These are phyloP conservation scores for Trypanosoma rangeli DNA, from an alignment of 208 protist species.

Conservation along the genomic window DNA sequence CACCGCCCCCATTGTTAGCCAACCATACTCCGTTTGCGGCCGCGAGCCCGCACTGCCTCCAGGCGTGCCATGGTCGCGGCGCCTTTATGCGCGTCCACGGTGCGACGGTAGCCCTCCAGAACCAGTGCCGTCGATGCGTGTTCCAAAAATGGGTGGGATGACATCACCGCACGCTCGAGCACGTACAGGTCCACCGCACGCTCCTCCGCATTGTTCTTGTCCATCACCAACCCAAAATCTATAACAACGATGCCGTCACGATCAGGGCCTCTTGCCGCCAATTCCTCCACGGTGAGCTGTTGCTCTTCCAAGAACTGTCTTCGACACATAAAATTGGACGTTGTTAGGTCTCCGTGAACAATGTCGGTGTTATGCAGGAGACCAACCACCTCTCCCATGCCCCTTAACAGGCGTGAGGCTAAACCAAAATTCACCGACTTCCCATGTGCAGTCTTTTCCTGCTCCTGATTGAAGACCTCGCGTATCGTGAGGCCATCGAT, in stretches of 20 bases:
- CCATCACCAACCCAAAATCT: conserved; percentile 97
- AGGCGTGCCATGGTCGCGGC: conserved; percentile 56
- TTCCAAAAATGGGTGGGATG: conserved; percentile 91
- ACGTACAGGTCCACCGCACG: conserved; percentile 99
- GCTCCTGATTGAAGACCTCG: conserved; percentile 50
- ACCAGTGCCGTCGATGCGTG: conserved; percentile 31
- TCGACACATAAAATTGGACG: conserved; percentile 95
- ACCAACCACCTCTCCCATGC: conserved; percentile 89
- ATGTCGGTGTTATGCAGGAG: conserved; percentile 91
- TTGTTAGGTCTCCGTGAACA: conserved; percentile 98
- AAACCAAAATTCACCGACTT: conserved; percentile 26
- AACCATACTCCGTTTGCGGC: conserved; percentile 90
- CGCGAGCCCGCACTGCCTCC: conserved; percentile 77
- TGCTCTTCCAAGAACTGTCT: conserved; percentile 8
- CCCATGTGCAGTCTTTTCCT: conserved; percentile 7
- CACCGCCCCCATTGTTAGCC: conserved; percentile 40
- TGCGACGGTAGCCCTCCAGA: conserved; percentile 60
- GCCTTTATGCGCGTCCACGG: conserved; percentile 46
- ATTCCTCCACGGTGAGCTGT: not conserved
- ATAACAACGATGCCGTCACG: conserved; percentile 84
- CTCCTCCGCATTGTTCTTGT: conserved; percentile 92
- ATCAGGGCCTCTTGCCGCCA: not conserved
- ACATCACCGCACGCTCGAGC: conserved; percentile 95
- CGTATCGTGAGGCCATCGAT: conserved; percentile 72
- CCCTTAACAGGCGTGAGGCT: conserved; percentile 37